Conservation (phyloP, 805 yeast genomes). For the Cyberlindnera sargentensis region DNA sequence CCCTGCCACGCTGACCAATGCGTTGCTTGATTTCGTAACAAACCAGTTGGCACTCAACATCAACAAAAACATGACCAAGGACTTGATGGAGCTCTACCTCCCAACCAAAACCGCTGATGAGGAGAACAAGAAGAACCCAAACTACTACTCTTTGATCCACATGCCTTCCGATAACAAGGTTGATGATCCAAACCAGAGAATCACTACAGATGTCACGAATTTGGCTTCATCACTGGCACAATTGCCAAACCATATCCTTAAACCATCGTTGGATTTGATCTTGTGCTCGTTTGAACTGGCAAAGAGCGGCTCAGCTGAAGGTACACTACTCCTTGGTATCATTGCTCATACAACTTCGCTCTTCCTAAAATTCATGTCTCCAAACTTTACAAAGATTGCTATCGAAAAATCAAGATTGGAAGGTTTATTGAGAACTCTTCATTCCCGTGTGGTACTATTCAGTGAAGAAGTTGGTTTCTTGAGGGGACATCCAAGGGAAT, state of each 20-base stretch:
- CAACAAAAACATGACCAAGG: conserved; percentile 56
- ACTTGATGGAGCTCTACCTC: conserved; percentile 62
- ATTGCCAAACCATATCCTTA: conserved; percentile 75
- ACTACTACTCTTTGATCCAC: conserved; percentile 67
- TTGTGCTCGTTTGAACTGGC: conserved; percentile 73
- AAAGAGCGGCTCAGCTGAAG: conserved; percentile 50
- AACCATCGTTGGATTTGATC: conserved; percentile 73
- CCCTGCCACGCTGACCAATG: conserved; percentile 78
- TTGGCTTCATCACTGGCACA: conserved; percentile 65
- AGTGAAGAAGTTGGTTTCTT: conserved; percentile 85
- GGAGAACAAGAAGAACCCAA: conserved; percentile 42
- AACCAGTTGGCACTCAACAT: conserved; percentile 50
- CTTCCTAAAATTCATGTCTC: conserved; percentile 68
- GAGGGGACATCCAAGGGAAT: conserved; percentile 74
- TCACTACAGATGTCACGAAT: conserved; percentile 73
- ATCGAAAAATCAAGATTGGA: conserved; percentile 72
- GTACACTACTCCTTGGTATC: conserved; percentile 69
- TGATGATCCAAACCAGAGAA: conserved; percentile 74
- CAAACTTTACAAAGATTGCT: conserved; percentile 81
- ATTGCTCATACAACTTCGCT: conserved; percentile 77
- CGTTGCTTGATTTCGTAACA: conserved; percentile 57
- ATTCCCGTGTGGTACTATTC: conserved; percentile 71
- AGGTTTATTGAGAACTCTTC: conserved; percentile 76
- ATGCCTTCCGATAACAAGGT: conserved; percentile 39
- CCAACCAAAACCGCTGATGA: conserved; percentile 37